Evolutionary conservation across 208 protist genomes (phyloP), one percentile per base, ranked within the genome.

Genomic region (Trypanosoma avium): DNA sequence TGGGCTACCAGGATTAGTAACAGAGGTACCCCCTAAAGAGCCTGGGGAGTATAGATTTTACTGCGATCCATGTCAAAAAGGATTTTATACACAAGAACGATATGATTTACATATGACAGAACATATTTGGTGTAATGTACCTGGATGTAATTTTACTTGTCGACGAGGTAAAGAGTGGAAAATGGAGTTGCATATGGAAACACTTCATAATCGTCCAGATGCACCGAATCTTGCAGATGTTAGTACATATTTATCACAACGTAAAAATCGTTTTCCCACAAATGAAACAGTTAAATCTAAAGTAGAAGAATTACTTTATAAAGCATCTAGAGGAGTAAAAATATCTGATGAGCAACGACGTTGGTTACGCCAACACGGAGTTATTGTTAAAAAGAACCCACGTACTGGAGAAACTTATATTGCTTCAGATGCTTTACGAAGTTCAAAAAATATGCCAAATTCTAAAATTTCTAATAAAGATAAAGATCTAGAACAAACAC

Each of bases 231-330:
- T 96, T 27, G 79, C 58, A 22, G 86, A 96, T 73, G 75, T 74
- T 27, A 48, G 33, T 15, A 46, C 59, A 38, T 96, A 96, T 63
- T 62, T 93, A 29, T 69, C 69, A 8, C 83, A 92, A 67, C 90
- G 90, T 30, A 69, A 67, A 32, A 22, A 54, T 8, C 86, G 86
- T 60, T 96, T 90, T 56, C 90, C 90, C n/a, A 94, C 90, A 13
- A 64, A 88, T 42, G 84, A 93, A 26, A 67, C 69, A 3, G 81
- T 94, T 5, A 77, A 86, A 59, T 45, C 68, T 13, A 93, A 92
- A 67, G 83, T 94, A 29, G 85, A 94, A 78, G 90, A 96, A 70
- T 67, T 94, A 4, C 92, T 90, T 61, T 94, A 93, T 70, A 86
- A 88, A 64, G 87, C 84, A 19, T 74, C 90, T 22, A 77, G 88